Base-by-base conservation (phyloP, 1,139 yeast species). In the Spencermartinsiella ligniputridi region DNA sequence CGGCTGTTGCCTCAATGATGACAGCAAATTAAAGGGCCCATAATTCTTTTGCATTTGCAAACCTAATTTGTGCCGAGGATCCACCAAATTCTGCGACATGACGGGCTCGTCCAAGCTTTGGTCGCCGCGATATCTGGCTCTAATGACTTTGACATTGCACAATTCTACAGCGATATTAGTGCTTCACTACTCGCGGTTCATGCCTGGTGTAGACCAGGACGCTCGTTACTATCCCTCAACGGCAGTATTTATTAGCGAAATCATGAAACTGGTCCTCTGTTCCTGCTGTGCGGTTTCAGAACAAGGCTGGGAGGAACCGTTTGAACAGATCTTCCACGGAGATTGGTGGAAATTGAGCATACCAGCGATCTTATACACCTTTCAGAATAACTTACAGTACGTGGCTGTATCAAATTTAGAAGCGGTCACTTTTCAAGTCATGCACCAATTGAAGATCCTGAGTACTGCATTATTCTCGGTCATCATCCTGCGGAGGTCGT, bases 341-440 rank as follows among this genome's bases (percentile, higher is more conserved):
- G 69, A 62, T 39, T 56, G 57, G 53, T 63, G 68, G 67, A 64
- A 64, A 38, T 55, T 64, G 41, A 61, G 65, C 12, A 55, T 64
- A 27, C 69, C 69, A 0, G 69, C 69, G 2, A 57, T 57, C 4
- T 53, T 64, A 16, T 64, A 64, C 51, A 64, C 67, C 2, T 35
- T 64, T 35, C 69, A 64, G 52, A 64, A 64, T 51, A 57, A 60
- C 36, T 53, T 64, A 40, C 69, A 64, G 51, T 64, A 63, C 44
- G 60, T 62, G n/a, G 69, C 69, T 4, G 68, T 66, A 3, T 61
- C 67, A n/a, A 61, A 63, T 52, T 54, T 64, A 24, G 63, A 60
- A 33, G 69, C 68, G 1, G 67, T 68, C n/a, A 61, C 67, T 9
- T 64, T 64, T 48, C 69, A 64, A 51, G 69, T 65, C 39, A 61